Percentiles rank a stretch among this genome's conserved stretches.
These are phyloP conservation scores for Wickerhamiella nectarea DNA, from an alignment of 805 yeast species.

Conservation along the genomic window DNA sequence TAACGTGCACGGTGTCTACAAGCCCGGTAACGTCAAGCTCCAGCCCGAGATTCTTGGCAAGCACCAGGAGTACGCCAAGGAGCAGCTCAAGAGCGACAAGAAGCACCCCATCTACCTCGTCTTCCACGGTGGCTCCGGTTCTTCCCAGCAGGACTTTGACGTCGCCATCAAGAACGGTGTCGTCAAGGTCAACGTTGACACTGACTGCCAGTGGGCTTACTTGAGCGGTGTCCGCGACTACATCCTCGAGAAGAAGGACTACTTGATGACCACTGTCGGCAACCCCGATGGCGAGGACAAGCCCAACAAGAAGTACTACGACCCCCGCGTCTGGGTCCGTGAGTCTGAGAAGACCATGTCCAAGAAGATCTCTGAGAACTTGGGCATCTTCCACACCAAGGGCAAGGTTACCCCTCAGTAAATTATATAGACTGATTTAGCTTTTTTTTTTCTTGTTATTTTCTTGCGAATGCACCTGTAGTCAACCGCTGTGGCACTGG, in stretches of 20 bases:
- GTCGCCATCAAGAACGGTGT: slow-evolving; percentile 88
- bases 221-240: slow-evolving; percentile 94
- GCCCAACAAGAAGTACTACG: slow-evolving; percentile 99
- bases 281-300: slow-evolving; percentile 99
- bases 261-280: slow-evolving; percentile 78
- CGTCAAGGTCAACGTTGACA: slow-evolving; percentile 97
- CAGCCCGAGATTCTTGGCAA: slow-evolving; percentile 88
- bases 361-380: slow-evolving; percentile 69
- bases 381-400: slow-evolving; percentile 56
- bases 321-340: slow-evolving; percentile 99
- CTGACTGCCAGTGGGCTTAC: slow-evolving; percentile 98
- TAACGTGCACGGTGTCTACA: slow-evolving; percentile 98
- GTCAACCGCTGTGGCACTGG: too few species aligned
- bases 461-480: too few species aligned
- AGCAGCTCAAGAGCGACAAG: slow-evolving; percentile 40
- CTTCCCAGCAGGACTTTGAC: slow-evolving; percentile 80
- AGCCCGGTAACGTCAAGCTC: slow-evolving; percentile 95
- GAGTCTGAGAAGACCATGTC: slow-evolving; percentile 99
- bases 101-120: slow-evolving; percentile 81
- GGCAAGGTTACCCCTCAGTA: slow-evolving; percentile 12
- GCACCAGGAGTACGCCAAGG: slow-evolving; percentile 81
- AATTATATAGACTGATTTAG: not conserved
- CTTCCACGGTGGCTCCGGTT: slow-evolving; percentile 99
- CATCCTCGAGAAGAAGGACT: slow-evolving; percentile 91
- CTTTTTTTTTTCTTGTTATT: not conserved